A percentile compares a stretch with the other conserved stretches of the same genome.
These are phyloP conservation scores for Trypethelium eluteriae DNA, from an alignment of 495 filamentous ascomycete genomes.

Conservation along the genomic window DNA sequence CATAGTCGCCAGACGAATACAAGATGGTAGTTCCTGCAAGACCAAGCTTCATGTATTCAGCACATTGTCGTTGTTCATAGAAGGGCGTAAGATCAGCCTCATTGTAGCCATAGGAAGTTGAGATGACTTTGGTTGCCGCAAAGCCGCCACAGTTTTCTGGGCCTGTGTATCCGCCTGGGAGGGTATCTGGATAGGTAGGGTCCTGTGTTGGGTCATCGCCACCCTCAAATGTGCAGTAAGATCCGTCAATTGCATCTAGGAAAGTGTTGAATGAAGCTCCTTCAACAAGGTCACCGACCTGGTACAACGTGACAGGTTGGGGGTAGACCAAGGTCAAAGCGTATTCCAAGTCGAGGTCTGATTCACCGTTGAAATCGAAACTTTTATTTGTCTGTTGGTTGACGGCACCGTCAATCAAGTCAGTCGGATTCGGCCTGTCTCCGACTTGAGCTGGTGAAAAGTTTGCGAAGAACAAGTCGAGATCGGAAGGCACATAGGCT, in stretches of 20 bases:
- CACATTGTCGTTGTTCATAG: slow-evolving; percentile 55
- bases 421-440: slow-evolving; percentile 16
- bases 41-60: slow-evolving; percentile 57
- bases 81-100: slow-evolving; percentile 45
- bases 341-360: slow-evolving; percentile 37
- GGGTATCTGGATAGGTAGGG: slow-evolving; percentile 39
- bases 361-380: slow-evolving; percentile 32
- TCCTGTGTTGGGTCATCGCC: slow-evolving; percentile 37
- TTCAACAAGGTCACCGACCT: slow-evolving; percentile 33
- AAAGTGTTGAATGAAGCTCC: slow-evolving; percentile 39
- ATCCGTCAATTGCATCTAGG: slow-evolving; percentile 40
- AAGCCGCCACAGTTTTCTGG: slow-evolving; percentile 42
- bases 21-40: slow-evolving; percentile 55
- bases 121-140: slow-evolving; percentile 53
- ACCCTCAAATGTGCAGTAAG: slow-evolving; percentile 38
- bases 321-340: slow-evolving; percentile 37
- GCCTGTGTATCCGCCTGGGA: slow-evolving; percentile 38
- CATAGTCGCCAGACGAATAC: slow-evolving; percentile 54
- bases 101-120: slow-evolving; percentile 49
- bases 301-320: slow-evolving; percentile 38
- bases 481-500: slow-evolving; percentile 27
- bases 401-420: slow-evolving; percentile 23
- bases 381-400: slow-evolving; percentile 19
- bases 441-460: slow-evolving; percentile 16
- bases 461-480: slow-evolving; percentile 25